These are phyloP conservation scores for Galerina sulciceps DNA, from an alignment of 768 basidiomycete species.

Conservation along the genomic window DNA sequence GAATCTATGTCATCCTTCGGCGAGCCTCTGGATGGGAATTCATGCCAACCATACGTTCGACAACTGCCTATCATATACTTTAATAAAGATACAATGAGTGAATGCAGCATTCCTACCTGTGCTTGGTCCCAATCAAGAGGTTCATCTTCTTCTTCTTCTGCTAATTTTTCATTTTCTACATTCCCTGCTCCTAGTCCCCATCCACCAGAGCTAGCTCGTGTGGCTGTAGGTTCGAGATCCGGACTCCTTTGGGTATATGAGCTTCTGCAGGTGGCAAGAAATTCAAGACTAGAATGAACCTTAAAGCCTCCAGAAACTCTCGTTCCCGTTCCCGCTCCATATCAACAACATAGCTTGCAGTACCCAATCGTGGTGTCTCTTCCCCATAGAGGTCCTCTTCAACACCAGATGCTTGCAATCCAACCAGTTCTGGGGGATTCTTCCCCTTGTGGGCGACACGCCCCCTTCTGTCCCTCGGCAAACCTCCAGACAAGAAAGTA, in stretches of 20 bases:
- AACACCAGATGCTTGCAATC: slow-evolving; percentile 30
- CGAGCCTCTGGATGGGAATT: slow-evolving; percentile 37
- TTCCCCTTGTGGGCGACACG: slow-evolving; percentile 64
- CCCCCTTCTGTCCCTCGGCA: slow-evolving; percentile 79
- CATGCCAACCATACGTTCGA: slow-evolving; percentile 65
- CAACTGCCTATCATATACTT: slow-evolving; percentile 43
- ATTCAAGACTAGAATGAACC: slow-evolving; percentile 31
- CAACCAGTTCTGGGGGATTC: slow-evolving; percentile 33
- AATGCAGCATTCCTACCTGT: slow-evolving; percentile 45
- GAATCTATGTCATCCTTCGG: slow-evolving; percentile 29
- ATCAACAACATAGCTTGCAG: slow-evolving; percentile 38
- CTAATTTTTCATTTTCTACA: slow-evolving; percentile 48
- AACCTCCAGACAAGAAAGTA: slow-evolving; percentile 72
- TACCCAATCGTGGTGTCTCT: slow-evolving; percentile 55
- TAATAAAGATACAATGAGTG: background rate
- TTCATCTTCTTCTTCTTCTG: slow-evolving; percentile 68
- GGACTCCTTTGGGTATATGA: slow-evolving; percentile 47
- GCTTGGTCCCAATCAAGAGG: slow-evolving; percentile 71
- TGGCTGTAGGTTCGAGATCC: slow-evolving; percentile 42
- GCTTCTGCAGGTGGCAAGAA: background rate
- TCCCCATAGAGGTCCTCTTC: slow-evolving; percentile 51
- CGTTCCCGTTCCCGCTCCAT: slow-evolving; percentile 52
- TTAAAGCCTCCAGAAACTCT: slow-evolving; percentile 59
- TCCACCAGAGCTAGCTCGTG: slow-evolving; percentile 63
- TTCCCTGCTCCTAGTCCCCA: slow-evolving; percentile 75